Evolutionary conservation across 768 basidiomycete genomes (phyloP), one percentile per base, ranked within the genome.

Genomic region (Panaeolus papilionaceus): DNA sequence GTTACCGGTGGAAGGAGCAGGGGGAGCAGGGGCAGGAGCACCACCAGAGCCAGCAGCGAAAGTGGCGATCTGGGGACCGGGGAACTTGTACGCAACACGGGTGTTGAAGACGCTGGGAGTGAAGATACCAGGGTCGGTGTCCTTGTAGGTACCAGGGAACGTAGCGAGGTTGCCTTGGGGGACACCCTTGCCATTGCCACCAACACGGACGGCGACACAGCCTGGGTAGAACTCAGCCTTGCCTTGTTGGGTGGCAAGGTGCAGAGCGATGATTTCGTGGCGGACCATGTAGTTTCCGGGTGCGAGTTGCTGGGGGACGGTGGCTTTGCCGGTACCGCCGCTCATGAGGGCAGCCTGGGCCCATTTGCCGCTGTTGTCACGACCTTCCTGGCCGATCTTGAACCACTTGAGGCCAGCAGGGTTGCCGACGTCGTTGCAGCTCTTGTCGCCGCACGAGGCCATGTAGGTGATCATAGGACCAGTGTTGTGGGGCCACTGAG

Each of bases 191-290:
- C 3, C 33, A 5, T 33, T 33, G 33, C 33, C 33, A 33, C 33
- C 33, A 5, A 33, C 33, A 33, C 33, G 5, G 33, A 33, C 33
- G 5, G 33, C 33, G 33, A 33, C 33, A 33, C 40, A 16, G 40
- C 40, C 16, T 42, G 33, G 33, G 33, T 33, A 33, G 33, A 33
- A 33, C 33, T 33, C 33, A 5, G 33, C 33, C 33, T 33, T 42
- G 10, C 40, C 40, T 16, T 4, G 4, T 11, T 42, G 11, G 33
- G 33, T 33, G 5, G 84, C 92, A 51, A 88, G 83, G 72, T 94
- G 93, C 16, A 94, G 86, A 12, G 90, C 89, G 75, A 94, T 89
- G 75, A 94, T 90, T 76, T 94, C 92, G 76, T 92, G 89, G 0
- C 92, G 89, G 74, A 93, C 76, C 68, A 94, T 81, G 76, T 94